Conservation (phyloP, 164 flowering plant genomes). For the grape (Vitis vinifera) region ASM3070453v1 NC_081817.1:10013501-10014000, state of each 20-base stretch:
- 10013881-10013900: background rate
- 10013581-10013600: slow-evolving; percentile 14
- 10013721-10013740: slow-evolving; percentile 10
- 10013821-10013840: slow-evolving; percentile 10
- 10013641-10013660: background rate
- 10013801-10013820: slow-evolving; percentile 21
- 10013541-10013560: slow-evolving; percentile 39
- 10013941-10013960: slow-evolving; percentile 7
- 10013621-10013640: slow-evolving; percentile 4
- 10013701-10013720: slow-evolving; percentile 16
- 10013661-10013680: slow-evolving; percentile 12
- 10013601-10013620: slow-evolving; percentile 29
- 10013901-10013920: slow-evolving; percentile 17
- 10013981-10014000: background rate
- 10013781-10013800: slow-evolving; percentile 20
- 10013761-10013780: slow-evolving; percentile 4
- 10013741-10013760: slow-evolving; percentile 6
- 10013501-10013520: slow-evolving; percentile 10
- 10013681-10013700: slow-evolving; percentile 28
- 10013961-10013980: background rate
- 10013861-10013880: background rate
- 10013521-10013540: slow-evolving; percentile 30
- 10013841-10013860: too few relatives aligned
- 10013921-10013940: slow-evolving; percentile 12
- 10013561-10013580: slow-evolving; percentile 17